These are phyloP conservation scores for Prunus mongolica DNA, from an alignment of 306 rosid species.

Conservation along the genomic window DNA sequence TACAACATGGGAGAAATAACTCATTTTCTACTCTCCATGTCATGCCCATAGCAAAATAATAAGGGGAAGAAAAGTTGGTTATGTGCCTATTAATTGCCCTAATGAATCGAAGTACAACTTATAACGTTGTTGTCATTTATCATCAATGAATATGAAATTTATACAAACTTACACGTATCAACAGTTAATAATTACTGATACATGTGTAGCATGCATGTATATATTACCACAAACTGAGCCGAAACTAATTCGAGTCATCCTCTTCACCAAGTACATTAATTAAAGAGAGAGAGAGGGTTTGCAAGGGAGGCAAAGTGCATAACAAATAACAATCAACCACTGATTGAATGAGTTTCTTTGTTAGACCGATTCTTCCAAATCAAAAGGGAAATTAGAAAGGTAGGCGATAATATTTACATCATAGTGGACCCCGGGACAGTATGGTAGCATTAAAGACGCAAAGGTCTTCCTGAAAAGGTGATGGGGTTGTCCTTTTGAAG, in stretches of 20 bases:
- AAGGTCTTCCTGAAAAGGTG: constrained; percentile 41
- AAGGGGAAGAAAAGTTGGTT: neutral
- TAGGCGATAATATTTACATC: neutral
- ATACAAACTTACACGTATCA: neutral
- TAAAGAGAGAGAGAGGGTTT: neutral
- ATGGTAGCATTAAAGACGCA: constrained; percentile 39
- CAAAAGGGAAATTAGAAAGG: neutral
- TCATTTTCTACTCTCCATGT: neutral
- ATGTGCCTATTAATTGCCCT: neutral
- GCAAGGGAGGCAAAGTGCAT: neutral
- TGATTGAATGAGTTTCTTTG: neutral
- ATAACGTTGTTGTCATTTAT: neutral
- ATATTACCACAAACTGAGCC: neutral
- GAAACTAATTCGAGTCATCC: neutral
- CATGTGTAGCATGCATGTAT: neutral
- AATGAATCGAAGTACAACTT: neutral
- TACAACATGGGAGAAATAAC: neutral
- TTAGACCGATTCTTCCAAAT: neutral
- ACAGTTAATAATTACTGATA: accelerated
- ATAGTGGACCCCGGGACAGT: constrained; percentile 15
- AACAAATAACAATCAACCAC: neutral
- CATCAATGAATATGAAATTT: neutral
- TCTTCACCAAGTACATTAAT: neutral
- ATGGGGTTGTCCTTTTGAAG: constrained; percentile 5
- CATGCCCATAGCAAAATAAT: neutral